Evolutionary conservation across 768 basidiomycete species (phyloP), one percentile per base, ranked within the genome.

Genomic region (Kockovaella imperatae): DNA sequence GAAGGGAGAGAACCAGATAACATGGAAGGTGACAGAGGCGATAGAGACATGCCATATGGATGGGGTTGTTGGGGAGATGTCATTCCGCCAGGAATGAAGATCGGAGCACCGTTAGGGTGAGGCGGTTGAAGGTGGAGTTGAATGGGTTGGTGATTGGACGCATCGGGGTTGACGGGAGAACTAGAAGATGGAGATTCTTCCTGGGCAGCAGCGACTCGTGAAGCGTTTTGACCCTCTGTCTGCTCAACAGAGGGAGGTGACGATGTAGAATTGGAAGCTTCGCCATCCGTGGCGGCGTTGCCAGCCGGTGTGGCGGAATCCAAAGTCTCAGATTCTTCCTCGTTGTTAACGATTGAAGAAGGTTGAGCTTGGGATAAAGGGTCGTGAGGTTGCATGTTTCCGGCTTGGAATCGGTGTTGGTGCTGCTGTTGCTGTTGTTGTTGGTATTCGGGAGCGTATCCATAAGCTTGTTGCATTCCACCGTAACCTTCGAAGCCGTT

Each of bases 11-110:
- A 59, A 11, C 53, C 39, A 23, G 53, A 54, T 28, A 63, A 47
- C 58, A 60, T 55, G 13, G 59, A 60, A 23, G 64, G 64, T 2
- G 64, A 67, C 42, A 63, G 42, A 18, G 64, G 61, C n/a, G n/a
- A n/a, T n/a, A n/a, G n/a, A 1, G 60, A 66, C 34, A 52, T 38
- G 23, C 53, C 57, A 42, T 50, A 60, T 35, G 56, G 57, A 10
- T 45, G 43, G 21, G 52, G 45, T 20, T 47, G 59, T 21, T 54
- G 59, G 25, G 54, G 54, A 1, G 53, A 55, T 34, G 26, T 29
- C 20, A 35, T 42, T 18, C 26, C 30, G 35, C 15, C 38, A 34
- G 42, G 52, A 29, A 48, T 54, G 46, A 56, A 51, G 26, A 47
- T 41, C 17, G 56, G 44, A 31, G 53, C 35, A 14, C 50, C 26